A percentile compares a stretch with the other conserved stretches of the same genome.
Conservation (phyloP, 257 asterid genomes). For the Petunia secreta region DNA sequence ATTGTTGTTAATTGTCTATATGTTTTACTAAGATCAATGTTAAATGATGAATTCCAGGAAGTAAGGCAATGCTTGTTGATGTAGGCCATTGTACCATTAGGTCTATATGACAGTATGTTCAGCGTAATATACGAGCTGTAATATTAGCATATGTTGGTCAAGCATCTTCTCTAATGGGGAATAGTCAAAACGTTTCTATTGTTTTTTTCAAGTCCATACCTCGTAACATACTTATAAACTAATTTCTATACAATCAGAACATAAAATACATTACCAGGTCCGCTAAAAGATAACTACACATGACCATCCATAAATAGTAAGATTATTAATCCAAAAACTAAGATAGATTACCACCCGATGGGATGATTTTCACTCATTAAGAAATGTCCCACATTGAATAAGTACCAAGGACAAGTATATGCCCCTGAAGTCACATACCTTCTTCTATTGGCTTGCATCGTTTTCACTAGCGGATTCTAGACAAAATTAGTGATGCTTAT, state of each 20-base stretch:
- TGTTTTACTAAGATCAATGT: too few relatives aligned
- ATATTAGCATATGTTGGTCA: conserved; percentile 62
- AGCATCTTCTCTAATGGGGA: conserved; percentile 51
- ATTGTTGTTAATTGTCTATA: too few relatives aligned
- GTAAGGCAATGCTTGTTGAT: conserved; percentile 68
- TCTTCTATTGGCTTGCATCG: conserved; percentile 54
- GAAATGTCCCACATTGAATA: too few relatives aligned
- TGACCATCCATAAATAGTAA: too few relatives aligned
- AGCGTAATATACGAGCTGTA: conserved; percentile 47
- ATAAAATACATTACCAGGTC: too few relatives aligned
- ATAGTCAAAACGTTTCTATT: conserved; percentile 30
- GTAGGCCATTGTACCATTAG: conserved; percentile 61
- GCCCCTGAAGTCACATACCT: conserved; percentile 51
- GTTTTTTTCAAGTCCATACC: conserved; percentile 58
- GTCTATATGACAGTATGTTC: conserved; percentile 54
- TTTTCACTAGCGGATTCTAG: conserved; percentile 45
- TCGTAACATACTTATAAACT: too few relatives aligned
- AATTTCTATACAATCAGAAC: too few relatives aligned
- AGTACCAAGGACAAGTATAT: too few relatives aligned
- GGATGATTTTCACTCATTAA: too few relatives aligned
- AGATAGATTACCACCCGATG: too few relatives aligned
- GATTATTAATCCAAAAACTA: conserved; percentile 28
- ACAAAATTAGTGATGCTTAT: conserved; percentile 57
- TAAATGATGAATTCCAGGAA: conserved; percentile 50
- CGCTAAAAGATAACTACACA: too few relatives aligned